A percentile compares a stretch with the other conserved stretches of the same genome.
Conservation (phyloP, 352 stramenopile genomes). For the Achlya hypogyna region DNA sequence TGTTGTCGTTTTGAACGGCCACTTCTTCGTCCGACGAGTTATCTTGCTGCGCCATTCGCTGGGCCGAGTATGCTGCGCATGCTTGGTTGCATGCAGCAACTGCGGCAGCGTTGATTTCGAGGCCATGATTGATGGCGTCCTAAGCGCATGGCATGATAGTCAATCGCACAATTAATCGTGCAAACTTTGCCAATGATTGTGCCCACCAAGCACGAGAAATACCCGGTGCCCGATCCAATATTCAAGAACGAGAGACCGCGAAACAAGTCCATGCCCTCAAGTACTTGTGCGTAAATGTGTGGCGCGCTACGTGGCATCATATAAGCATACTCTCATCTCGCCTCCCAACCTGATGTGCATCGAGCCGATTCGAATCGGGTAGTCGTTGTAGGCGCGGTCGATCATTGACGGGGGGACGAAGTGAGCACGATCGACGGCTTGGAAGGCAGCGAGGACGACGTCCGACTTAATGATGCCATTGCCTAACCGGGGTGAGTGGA, state of each 20-base stretch:
- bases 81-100: background rate
- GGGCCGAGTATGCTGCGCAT: background rate
- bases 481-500: background rate
- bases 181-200: slow-evolving; percentile 20
- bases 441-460: slow-evolving; percentile 19
- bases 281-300: slow-evolving; percentile 24
- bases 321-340: background rate
- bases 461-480: slow-evolving; percentile 16
- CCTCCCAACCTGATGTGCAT: slow-evolving; percentile 5
- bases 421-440: slow-evolving; percentile 18
- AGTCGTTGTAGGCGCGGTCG: slow-evolving; percentile 10
- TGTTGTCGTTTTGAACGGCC: background rate
- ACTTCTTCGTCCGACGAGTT: background rate
- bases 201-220: slow-evolving; percentile 23
- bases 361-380: slow-evolving; percentile 1
- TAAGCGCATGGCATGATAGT: background rate
- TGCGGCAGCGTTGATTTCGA: slow-evolving; percentile 16
- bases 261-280: slow-evolving; percentile 19
- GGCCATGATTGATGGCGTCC: slow-evolving; percentile 21
- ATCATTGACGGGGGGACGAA: slow-evolving; percentile 17
- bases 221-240: slow-evolving; percentile 23
- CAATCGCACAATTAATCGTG: too few species aligned
- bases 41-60: background rate
- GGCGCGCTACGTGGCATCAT: slow-evolving; percentile 14
- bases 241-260: slow-evolving; percentile 23